Base-by-base conservation (phyloP, 2,329 filamentous ascomycete genomes). In the Nigrograna mackinnonii region DNA sequence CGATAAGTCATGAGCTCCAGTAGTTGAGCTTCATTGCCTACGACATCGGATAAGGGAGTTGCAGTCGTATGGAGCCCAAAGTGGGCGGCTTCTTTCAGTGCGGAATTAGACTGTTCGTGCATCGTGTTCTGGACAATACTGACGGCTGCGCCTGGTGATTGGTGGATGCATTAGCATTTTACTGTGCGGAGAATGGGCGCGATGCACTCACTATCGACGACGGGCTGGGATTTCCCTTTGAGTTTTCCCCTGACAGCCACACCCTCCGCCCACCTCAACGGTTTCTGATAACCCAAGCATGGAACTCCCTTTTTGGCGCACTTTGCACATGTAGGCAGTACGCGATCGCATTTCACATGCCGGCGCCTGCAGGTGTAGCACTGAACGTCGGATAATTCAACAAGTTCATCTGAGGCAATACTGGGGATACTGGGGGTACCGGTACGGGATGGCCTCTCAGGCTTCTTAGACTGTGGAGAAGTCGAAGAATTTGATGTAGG, bases 331-430 rank as follows among this genome's bases (percentile, higher is more conserved):
- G 58, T 49, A 7, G 66, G 64, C 11, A 68, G 40, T 28, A 52
- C 62, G 21, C 65, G 53, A 42, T 70, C 66, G 39, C 66, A 70
- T 35, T 56, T 64, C 19, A 70, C 66, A 38, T 68, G 62, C n/a
- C 67, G 49, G 24, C 59, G 47, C 20, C 59, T 58, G 51, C 66
- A 70, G 4, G 57, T 60, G 28, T 67, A 66, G 39, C 67, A 70
- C 16, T 39, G 49, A 5, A 57, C 56, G 37, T 58, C 48, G 4
- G 56, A 58, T 13, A 50, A 22, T 18, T 57, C 48, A n/a, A 41
- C 40, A 16, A 44, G 22, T 16, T 47, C 46, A 6, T 47, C 35
- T 18, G 36, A 33, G n/a, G 43, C 26, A 17, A 41, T 38, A 13
- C 34, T 24, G 9, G 19, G 13, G 18, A 31, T 39, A 16, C 14